A percentile compares a stretch with the other conserved stretches of the same genome.
phyloP scores from a whole-genome alignment of 2,329 filamentous ascomycete species.

The Trichothecium sympodiale region DNA sequence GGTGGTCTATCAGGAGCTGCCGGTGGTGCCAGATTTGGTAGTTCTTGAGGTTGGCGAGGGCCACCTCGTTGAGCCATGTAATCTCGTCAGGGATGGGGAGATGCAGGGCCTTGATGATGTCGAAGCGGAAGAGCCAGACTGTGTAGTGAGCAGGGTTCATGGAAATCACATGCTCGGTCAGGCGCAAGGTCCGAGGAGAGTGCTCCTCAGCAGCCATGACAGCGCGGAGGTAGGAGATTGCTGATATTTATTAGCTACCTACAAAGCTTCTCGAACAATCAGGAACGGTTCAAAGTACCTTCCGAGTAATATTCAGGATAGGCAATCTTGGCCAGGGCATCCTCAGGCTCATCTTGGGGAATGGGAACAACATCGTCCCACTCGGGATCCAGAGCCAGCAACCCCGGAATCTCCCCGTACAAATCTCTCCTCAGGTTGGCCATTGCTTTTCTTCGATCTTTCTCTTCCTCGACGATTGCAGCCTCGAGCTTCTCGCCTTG shows the following conservation, averaged over 20 bases:
- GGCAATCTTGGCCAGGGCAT: slow-evolving; percentile 82
- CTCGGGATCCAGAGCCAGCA: slow-evolving; percentile 49
- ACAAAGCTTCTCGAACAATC: not conserved
- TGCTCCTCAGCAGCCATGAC: slow-evolving; percentile 84
- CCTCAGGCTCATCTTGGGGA: slow-evolving; percentile 69
- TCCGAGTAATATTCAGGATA: slow-evolving; percentile 86
- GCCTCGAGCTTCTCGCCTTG: slow-evolving; percentile 16
- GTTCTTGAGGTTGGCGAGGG: slow-evolving; percentile 82
- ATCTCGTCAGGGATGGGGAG: slow-evolving; percentile 62
- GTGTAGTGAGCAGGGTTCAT: slow-evolving; percentile 98
- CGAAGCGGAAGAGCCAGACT: slow-evolving; percentile 91
- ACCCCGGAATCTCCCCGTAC: slow-evolving; percentile 36
- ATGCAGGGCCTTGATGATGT: slow-evolving; percentile 58
- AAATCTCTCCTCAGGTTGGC: slow-evolving; percentile 37
- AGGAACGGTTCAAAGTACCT: slow-evolving; percentile 29
- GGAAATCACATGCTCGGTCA: slow-evolving; percentile 82
- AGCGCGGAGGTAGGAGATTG: slow-evolving; percentile 85
- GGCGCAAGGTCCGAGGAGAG: slow-evolving; percentile 62
- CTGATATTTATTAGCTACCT: slow-evolving; percentile 27
- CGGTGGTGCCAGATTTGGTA: slow-evolving; percentile 93
- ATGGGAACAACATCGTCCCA: slow-evolving; percentile 84
- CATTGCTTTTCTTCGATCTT: slow-evolving; percentile 36
- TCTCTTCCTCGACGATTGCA: slow-evolving; percentile 35
- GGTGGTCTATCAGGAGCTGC: slow-evolving; percentile 51
- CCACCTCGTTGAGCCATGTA: slow-evolving; percentile 74